Conservation (phyloP, 139 green algal genomes). For the Chlorella ohadii region DNA sequence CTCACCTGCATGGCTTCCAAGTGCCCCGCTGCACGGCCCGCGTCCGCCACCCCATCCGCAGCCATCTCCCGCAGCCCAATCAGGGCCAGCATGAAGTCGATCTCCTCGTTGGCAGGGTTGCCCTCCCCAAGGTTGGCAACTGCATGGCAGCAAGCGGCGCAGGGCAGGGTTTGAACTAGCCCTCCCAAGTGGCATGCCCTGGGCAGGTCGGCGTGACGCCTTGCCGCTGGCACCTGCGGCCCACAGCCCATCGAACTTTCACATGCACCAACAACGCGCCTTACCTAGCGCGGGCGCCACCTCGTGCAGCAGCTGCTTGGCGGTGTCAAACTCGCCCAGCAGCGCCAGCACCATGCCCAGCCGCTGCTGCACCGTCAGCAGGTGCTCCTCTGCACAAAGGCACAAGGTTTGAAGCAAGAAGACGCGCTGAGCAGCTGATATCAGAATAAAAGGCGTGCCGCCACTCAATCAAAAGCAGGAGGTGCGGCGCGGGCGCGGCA, state of each 20-base stretch:
- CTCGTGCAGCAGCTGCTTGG: conserved; percentile 18
- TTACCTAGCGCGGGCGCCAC: conserved; percentile 25
- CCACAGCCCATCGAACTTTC: no score
- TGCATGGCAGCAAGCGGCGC: neutral
- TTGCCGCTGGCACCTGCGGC: no score
- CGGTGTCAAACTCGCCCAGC: conserved; percentile 8
- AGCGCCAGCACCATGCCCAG: conserved; percentile 33
- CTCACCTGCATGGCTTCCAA: conserved; percentile 31
- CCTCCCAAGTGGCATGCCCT: no score
- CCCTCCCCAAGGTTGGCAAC: conserved; percentile 28
- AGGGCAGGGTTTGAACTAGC: no score
- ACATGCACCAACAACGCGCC: neutral
- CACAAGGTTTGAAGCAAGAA: no score
- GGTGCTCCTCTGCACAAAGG: conserved; percentile 33
- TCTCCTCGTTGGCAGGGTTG: conserved; percentile 37
- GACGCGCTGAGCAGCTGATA: no score
- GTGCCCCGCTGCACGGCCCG: neutral
- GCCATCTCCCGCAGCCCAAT: conserved; percentile 22
- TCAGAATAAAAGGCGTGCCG: no score
- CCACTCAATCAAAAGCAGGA: no score
- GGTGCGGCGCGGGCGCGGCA: no score
- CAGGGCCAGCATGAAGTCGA: conserved; percentile 24
- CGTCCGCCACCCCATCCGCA: neutral
- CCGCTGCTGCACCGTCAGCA: conserved; percentile 43
- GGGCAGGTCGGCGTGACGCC: no score